Evolutionary conservation across 805 yeast genomes (phyloP).

Genomic region (Cyberlindnera mycetangii): DNA sequence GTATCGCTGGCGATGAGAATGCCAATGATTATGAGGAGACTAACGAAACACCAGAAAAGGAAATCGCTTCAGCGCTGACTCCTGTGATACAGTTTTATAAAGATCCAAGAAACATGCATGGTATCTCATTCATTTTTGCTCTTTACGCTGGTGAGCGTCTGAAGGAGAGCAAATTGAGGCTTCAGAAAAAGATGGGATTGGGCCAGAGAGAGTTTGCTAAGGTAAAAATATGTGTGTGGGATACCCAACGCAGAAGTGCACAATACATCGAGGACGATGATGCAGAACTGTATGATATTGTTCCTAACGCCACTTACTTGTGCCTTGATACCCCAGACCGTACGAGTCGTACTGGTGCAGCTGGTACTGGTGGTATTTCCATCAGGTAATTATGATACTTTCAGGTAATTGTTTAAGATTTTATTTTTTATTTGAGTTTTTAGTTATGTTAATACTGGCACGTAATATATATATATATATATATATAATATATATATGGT

Average conservation of each 20-base stretch:
- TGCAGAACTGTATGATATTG: constrained; percentile 49
- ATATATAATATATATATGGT: too few relatives aligned
- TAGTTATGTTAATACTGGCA: neutral
- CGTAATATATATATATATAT: too few relatives aligned
- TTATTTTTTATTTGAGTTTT: neutral
- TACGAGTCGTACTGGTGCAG: constrained; percentile 30
- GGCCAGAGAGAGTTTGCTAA: constrained; percentile 80
- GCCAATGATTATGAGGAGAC: too few relatives aligned
- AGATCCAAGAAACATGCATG: constrained; percentile 63
- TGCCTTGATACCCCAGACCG: constrained; percentile 91
- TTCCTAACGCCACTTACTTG: constrained; percentile 37
- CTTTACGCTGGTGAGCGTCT: constrained; percentile 66
- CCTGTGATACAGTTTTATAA: constrained; percentile 78
- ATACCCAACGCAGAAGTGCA: constrained; percentile 33
- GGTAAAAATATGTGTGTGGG: constrained; percentile 47
- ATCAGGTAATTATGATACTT: constrained; percentile 32
- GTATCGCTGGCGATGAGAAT: too few relatives aligned
- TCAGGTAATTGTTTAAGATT: neutral
- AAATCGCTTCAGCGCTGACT: constrained; percentile 40
- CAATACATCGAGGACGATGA: constrained; percentile 44
- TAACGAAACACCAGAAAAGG: constrained; percentile 14
- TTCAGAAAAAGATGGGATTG: constrained; percentile 68
- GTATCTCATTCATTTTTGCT: constrained; percentile 83
- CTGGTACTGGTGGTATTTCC: constrained; percentile 40
- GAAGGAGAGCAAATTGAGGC: constrained; percentile 57